Conservation (phyloP, 805 yeast genomes). For the Candida berthetii region DNA sequence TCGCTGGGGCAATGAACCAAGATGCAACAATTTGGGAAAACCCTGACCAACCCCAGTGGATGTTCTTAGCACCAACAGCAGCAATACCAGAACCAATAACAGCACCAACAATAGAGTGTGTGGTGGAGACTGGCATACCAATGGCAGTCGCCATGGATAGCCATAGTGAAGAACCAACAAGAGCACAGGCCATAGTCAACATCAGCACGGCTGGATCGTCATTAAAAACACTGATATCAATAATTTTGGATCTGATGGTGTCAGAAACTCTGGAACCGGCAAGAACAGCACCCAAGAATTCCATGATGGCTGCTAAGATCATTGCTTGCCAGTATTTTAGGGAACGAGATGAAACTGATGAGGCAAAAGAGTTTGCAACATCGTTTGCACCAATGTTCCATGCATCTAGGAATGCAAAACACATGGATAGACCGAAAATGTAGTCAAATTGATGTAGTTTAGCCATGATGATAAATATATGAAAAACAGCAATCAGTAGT, state of each 20-base stretch:
- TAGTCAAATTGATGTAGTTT: conserved; percentile 46
- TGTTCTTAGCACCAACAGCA: conserved; percentile 53
- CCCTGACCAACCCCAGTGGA: conserved; percentile 74
- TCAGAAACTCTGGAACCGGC: conserved; percentile 73
- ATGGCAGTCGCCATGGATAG: conserved; percentile 57
- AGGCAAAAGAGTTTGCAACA: conserved; percentile 76
- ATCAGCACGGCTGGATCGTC: conserved; percentile 64
- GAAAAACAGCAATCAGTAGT: no score
- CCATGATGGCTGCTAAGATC: conserved; percentile 64
- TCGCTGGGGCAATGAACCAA: conserved; percentile 72
- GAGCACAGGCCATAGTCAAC: conserved; percentile 72
- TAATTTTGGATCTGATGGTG: conserved; percentile 61
- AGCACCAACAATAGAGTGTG: conserved; percentile 75
- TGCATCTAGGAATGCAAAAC: conserved; percentile 73
- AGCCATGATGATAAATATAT: neutral
- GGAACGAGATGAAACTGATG: conserved; percentile 67
- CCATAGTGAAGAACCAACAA: conserved; percentile 71
- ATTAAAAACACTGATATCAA: conserved; percentile 42
- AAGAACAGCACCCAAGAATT: conserved; percentile 67
- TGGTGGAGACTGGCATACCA: conserved; percentile 78
- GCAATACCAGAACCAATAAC: conserved; percentile 73
- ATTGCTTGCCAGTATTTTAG: conserved; percentile 71
- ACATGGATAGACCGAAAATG: conserved; percentile 60
- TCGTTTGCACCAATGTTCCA: conserved; percentile 81
- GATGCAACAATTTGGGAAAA: conserved; percentile 70